phyloP scores from a whole-genome alignment of 108 stramenopile species.

The Cafeteria roenbergensis region DNA sequence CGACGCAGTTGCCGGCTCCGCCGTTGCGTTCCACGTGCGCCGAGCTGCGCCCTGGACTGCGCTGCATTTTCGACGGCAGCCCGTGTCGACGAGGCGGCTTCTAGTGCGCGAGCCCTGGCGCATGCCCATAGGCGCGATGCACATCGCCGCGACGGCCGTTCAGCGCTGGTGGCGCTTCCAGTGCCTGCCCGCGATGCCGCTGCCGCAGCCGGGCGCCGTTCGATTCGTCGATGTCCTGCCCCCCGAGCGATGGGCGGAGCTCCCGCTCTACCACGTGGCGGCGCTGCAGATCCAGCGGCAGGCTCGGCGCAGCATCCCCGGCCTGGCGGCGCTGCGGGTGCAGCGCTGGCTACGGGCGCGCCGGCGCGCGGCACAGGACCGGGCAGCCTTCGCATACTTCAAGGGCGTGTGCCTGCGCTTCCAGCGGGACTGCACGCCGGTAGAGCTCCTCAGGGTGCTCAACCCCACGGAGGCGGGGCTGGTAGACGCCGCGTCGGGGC shows the following conservation, averaged over 20 bases:
- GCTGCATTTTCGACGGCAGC: too few relatives aligned
- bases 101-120: too few relatives aligned
- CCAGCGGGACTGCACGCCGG: slow-evolving; percentile 19
- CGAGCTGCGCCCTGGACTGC: too few relatives aligned
- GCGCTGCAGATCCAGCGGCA: slow-evolving; percentile 14
- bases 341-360: background rate
- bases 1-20: too few relatives aligned
- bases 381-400: background rate
- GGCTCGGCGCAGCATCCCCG: background rate
- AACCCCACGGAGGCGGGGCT: slow-evolving; percentile 37
- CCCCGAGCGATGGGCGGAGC: background rate
- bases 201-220: too few relatives aligned
- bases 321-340: background rate
- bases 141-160: too few relatives aligned
- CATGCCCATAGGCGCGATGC: too few relatives aligned
- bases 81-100: too few relatives aligned
- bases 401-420: background rate
- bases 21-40: too few relatives aligned
- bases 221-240: too few relatives aligned
- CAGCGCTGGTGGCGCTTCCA: too few relatives aligned
- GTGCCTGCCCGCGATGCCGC: too few relatives aligned
- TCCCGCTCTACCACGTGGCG: slow-evolving; percentile 7
- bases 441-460: slow-evolving; percentile 27
- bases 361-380: background rate
- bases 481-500: slow-evolving; percentile 34